Base-by-base conservation (phyloP, 2,329 filamentous ascomycete species). In the Diaporthe sp. region DNA sequence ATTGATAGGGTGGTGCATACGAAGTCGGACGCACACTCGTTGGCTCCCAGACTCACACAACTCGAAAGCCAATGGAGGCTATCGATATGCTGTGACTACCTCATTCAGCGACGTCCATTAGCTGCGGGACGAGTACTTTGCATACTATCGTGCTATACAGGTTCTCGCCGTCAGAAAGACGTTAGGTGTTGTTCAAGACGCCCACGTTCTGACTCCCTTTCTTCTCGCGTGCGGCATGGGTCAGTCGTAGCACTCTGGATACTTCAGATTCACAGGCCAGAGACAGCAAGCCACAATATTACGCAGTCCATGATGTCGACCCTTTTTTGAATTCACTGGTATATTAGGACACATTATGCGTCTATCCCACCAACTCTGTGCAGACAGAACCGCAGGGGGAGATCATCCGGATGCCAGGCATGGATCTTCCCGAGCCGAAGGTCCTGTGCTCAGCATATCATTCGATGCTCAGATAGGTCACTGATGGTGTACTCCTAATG, bases 401-500 rank as follows among this genome's bases (percentile, higher is more conserved):
- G 62, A 74, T 74, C 65, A 58, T 51, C 72, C 65, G 46, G 65
- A n/a, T 53, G 42, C 49, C 37, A 71, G 62, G 42, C 72, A 70
- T 74, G 49, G 74, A 76, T 76, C 65, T 69, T 74, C 65, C 74
- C 72, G 68, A 75, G 62, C 72, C 72, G 57, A 61, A 44, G 39
- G n/a, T 46, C 12, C 37, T 71, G 25, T 39, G 42, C 31, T 34
- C 55, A 37, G 51, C 62, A 49, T 65, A 58, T 58, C 65, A 76
- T 59, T 74, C 53, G 55, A 9, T 68, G 57, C 65, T 39, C 31
- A 49, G 25, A 57, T 49, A 67, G 57, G 69, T 42, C 44, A 19
- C 17, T 28, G 22, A 46, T 61, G 51, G 53, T 65, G 46, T 44
- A 31, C 37, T 44, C n/a, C 55, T 74, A 44, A 76, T 2, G 57